Evolutionary conservation across 164 flowering plant genomes (phyloP), one percentile per base, ranked within the genome.

Genomic region (Berberis vulgaris): DNA sequence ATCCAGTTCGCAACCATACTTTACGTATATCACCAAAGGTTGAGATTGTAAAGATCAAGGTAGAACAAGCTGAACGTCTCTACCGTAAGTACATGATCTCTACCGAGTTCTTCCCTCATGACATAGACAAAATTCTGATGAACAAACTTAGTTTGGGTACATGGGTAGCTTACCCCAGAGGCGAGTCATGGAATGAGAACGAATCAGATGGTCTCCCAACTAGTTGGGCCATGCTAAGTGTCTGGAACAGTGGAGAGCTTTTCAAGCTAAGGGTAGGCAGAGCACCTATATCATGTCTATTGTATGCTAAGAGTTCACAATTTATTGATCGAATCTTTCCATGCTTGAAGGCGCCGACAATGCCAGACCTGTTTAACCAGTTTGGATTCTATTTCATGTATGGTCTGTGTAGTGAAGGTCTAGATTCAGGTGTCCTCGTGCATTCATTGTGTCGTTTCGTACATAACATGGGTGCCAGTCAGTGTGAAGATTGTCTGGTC

Each of bases 341-440:
- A 0, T 86, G 83, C 69, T 63, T 84, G 3, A 76, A 71, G 13
- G 10, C 80, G 1, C 83, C 84, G 0, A 42, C 68, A 0, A n/a
- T 87, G 6, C 89, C 89, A 0, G 81, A 84, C 41, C 52, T 84
- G 2, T 78, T 74, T 47, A 7, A 58, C 5, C 76, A 80, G 1
- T 88, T 88, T 42, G 95, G 95, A 38, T 80, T 88, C 64, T 78
- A 80, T 41, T 86, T 88, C 70, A 64, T 86, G 76, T 88, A 86
- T 55, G 95, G 95, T 0, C 1, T 86, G 65, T 63, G 76, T 64
- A 26, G 73, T 0, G 80, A 82, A 54, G 95, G 95, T 2, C 80
- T 78, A 1, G 11, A n/a, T 3, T 69, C 84, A 0, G 83, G 79
- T 6, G 57, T 38, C 49, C 60, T 88, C 50, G 76, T 81, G 47